Evolutionary conservation across 352 stramenopile species (phyloP).

Genomic region (Phytophthora lateralis): DNA sequence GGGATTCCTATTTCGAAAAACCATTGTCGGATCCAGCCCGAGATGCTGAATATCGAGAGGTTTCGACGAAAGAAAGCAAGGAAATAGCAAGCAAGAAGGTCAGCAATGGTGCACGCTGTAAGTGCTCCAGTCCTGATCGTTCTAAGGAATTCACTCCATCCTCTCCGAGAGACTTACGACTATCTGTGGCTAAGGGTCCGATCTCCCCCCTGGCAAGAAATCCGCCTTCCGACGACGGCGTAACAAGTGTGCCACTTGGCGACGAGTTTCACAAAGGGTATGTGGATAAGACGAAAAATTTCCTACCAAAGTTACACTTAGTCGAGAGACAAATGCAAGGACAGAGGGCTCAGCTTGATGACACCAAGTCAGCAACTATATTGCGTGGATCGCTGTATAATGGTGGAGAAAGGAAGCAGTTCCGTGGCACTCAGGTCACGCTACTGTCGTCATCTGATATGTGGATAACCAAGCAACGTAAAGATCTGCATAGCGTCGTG

Average conservation of each 20-base stretch:
- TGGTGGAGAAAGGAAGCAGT: neutral
- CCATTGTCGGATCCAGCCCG: neutral
- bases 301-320: neutral
- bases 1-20: conserved; percentile 8
- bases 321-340: neutral
- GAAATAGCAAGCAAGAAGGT: neutral
- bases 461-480: neutral
- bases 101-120: neutral
- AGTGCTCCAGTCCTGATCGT: neutral
- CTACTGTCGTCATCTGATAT: conserved; percentile 2
- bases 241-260: neutral
- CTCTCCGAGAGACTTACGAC: neutral
- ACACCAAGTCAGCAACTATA: neutral
- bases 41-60: neutral
- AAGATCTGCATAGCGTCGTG: neutral
- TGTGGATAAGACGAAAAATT: neutral
- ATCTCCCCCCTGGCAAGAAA: neutral
- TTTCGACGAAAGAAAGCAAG: neutral
- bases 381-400: neutral
- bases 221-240: neutral
- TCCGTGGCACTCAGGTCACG: neutral
- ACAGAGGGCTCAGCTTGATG: neutral
- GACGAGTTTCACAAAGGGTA: neutral
- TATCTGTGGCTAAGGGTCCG: neutral
- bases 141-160: neutral